These are phyloP conservation scores for Exophiala dermatitidis DNA, from an alignment of 2,329 filamentous ascomycete species.

Conservation along the genomic window DNA sequence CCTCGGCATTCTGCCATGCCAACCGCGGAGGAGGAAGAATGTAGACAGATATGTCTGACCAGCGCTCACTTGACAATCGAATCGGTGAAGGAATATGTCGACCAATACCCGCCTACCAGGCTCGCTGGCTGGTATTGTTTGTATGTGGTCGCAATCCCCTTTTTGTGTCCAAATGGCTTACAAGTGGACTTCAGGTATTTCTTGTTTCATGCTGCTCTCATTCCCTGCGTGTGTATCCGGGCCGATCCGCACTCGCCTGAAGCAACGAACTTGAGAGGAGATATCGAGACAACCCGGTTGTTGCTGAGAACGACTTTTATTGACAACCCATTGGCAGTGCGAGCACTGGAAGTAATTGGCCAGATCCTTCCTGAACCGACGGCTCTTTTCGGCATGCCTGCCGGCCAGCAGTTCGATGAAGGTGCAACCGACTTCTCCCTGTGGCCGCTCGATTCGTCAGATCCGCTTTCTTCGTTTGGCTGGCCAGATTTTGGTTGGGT, in stretches of 20 bases:
- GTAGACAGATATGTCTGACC: slow-evolving; percentile 32
- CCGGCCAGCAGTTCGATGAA: neutral
- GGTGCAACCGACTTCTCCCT: neutral
- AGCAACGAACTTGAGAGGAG: slow-evolving; percentile 1
- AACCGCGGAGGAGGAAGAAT: slow-evolving; percentile 32
- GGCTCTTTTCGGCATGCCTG: neutral
- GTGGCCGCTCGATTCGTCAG: neutral
- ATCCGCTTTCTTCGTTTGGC: slow-evolving; percentile 1
- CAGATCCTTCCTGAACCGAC: neutral
- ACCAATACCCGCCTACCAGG: neutral
- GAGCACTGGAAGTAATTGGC: neutral
- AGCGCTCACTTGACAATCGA: slow-evolving; percentile 25
- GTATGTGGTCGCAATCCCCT: slow-evolving; percentile 19
- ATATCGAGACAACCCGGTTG: neutral
- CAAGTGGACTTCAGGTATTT: slow-evolving; percentile 29
- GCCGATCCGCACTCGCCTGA: slow-evolving; percentile 34
- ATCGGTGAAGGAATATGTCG: slow-evolving; percentile 35
- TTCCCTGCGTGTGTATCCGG: slow-evolving; percentile 40
- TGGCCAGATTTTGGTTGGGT: neutral
- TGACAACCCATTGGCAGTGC: neutral
- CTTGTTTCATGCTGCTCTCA: slow-evolving; percentile 41
- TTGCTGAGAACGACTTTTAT: neutral
- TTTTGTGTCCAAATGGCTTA: neutral
- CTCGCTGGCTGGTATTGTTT: slow-evolving; percentile 41
- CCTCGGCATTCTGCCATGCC: slow-evolving; percentile 30